Conservation (phyloP, 2,329 filamentous ascomycete genomes). For the Alternaria rosae region DNA sequence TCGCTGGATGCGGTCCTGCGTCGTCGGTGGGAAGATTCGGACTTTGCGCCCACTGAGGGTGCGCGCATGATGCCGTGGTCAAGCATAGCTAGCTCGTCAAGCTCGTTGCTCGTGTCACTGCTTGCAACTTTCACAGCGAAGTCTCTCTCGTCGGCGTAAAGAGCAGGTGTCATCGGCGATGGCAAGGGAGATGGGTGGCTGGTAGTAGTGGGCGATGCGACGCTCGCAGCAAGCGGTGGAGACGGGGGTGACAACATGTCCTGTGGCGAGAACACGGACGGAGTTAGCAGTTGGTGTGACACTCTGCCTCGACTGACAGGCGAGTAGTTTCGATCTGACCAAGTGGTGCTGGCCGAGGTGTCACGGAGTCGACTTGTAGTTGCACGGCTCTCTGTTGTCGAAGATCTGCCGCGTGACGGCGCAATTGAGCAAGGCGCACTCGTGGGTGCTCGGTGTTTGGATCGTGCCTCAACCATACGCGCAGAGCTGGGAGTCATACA, state of each 20-base stretch:
- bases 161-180: constrained; percentile 47
- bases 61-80: constrained; percentile 35
- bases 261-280: constrained; percentile 41
- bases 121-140: constrained; percentile 47
- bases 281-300: constrained; percentile 31
- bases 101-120: constrained; percentile 45
- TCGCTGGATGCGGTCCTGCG: constrained; percentile 47
- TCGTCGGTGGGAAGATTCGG: constrained; percentile 34
- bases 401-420: constrained; percentile 35
- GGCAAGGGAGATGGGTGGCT: constrained; percentile 43
- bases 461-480: constrained; percentile 25
- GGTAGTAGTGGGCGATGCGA: constrained; percentile 41
- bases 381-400: constrained; percentile 22
- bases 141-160: constrained; percentile 35
- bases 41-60: constrained; percentile 34
- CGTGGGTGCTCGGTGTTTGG: constrained; percentile 24
- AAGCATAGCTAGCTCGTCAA: constrained; percentile 36
- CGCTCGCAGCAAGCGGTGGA: constrained; percentile 33
- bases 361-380: constrained; percentile 36
- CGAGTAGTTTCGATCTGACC: constrained; percentile 24
- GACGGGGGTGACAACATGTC: constrained; percentile 42
- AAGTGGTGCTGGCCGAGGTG: constrained; percentile 38
- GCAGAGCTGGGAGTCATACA: constrained; percentile 36
- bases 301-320: constrained; percentile 22
- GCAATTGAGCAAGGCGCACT: constrained; percentile 32